phyloP scores from a whole-genome alignment of 768 basidiomycete genomes.

The Scleroderma citrinum region DNA sequence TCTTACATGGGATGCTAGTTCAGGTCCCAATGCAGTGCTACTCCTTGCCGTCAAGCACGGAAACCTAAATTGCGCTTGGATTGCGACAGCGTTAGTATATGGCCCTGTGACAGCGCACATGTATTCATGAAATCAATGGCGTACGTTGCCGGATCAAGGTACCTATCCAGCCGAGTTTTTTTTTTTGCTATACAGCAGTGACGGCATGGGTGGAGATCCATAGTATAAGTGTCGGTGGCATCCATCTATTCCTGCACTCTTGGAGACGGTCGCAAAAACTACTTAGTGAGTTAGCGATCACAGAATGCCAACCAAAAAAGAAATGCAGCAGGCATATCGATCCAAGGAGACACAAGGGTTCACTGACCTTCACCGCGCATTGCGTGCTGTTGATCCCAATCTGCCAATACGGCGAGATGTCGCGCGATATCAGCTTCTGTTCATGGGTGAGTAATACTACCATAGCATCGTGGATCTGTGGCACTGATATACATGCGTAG shows the following conservation, averaged over 20 bases:
- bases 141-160: too few species aligned
- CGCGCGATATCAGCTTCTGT: constrained; percentile 25
- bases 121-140: too few species aligned
- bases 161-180: too few species aligned
- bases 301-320: constrained; percentile 2
- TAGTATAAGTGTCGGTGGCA: not conserved
- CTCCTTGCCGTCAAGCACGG: too few species aligned
- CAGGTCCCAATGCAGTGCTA: too few species aligned
- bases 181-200: too few species aligned
- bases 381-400: constrained; percentile 20
- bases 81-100: too few species aligned
- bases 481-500: not conserved
- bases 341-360: constrained; percentile 27
- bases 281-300: not conserved
- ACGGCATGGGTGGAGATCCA: too few species aligned
- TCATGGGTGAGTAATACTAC: constrained; percentile 11
- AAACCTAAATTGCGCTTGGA: too few species aligned
- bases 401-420: constrained; percentile 19
- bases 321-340: constrained; percentile 25
- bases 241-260: not conserved
- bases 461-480: not conserved
- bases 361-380: constrained; percentile 22
- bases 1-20: too few species aligned
- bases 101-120: too few species aligned
- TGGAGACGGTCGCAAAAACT: constrained; percentile 2